Conservation (phyloP, 2,329 filamentous ascomycete species). For the Achaetomium macrosporum region DNA sequence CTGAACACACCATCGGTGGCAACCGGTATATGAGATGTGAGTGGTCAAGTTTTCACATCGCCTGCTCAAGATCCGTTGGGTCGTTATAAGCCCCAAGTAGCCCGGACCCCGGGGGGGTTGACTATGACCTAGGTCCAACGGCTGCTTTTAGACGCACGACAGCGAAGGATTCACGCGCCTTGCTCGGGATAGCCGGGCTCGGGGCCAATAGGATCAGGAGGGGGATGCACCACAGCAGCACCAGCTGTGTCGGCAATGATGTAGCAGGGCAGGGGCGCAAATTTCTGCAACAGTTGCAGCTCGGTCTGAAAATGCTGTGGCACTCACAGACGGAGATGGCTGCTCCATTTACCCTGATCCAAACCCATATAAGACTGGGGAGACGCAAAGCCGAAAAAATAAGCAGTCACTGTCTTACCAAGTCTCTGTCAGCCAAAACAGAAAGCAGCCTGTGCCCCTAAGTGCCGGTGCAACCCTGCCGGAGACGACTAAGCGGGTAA, state of each 20-base stretch:
- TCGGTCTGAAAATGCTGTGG: constrained; percentile 4
- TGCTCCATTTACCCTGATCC: background rate
- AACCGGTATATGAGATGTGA: constrained; percentile 3
- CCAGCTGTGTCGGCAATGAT: constrained; percentile 14
- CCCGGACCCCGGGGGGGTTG: constrained; percentile 5
- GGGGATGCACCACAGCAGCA: constrained; percentile 9
- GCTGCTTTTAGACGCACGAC: background rate
- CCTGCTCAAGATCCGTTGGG: background rate
- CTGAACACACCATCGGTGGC: constrained; percentile 10
- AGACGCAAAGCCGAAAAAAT: background rate
- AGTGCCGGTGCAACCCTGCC: constrained; percentile 4
- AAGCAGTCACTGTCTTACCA: constrained; percentile 9
- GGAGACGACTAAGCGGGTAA: too few species aligned
- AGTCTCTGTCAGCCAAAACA: constrained; percentile 6
- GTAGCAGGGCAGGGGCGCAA: constrained; percentile 11
- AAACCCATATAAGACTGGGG: background rate
- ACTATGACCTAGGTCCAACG: constrained; percentile 3
- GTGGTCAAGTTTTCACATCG: constrained; percentile 3
- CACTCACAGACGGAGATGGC: background rate
- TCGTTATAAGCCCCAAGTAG: background rate
- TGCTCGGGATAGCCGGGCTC: constrained; percentile 2
- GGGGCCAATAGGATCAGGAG: constrained; percentile 17
- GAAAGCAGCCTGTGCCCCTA: constrained; percentile 3
- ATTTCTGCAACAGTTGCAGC: constrained; percentile 11
- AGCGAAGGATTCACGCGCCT: constrained; percentile 13